Evolutionary conservation across 2,329 filamentous ascomycete species (phyloP).

Genomic region (Fusarium stilboides): DNA sequence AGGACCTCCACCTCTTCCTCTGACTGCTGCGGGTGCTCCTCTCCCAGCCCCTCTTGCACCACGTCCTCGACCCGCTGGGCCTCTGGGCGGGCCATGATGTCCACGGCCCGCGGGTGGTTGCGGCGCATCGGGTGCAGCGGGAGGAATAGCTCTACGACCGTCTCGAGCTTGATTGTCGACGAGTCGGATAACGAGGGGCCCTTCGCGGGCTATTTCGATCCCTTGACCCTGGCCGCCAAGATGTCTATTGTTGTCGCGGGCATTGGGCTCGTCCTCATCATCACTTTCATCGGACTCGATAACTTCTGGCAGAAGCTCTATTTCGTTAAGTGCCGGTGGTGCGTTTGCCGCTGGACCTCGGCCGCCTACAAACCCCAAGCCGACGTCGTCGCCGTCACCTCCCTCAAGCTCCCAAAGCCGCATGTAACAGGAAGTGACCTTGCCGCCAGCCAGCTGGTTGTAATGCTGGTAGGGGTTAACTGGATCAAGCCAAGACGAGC

Average conservation of each 20-base stretch:
- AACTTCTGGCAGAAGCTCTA: slow-evolving; percentile 45
- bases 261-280: slow-evolving; percentile 51
- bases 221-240: slow-evolving; percentile 51
- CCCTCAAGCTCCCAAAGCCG: slow-evolving; percentile 91
- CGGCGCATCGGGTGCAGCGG: slow-evolving; percentile 52
- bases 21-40: slow-evolving; percentile 28
- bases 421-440: slow-evolving; percentile 80
- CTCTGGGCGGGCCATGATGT: slow-evolving; percentile 43
- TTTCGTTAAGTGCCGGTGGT: slow-evolving; percentile 30
- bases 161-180: slow-evolving; percentile 57
- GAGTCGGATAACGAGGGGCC: slow-evolving; percentile 70
- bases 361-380: slow-evolving; percentile 61
- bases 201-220: slow-evolving; percentile 68
- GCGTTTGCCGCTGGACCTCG: slow-evolving; percentile 37
- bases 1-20: slow-evolving; percentile 49
- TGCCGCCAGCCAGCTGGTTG: slow-evolving; percentile 72
- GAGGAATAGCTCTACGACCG: slow-evolving; percentile 49
- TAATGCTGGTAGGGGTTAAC: slow-evolving; percentile 91
- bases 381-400: slow-evolving; percentile 77
- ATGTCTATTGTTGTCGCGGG: slow-evolving; percentile 45
- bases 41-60: slow-evolving; percentile 42
- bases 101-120: slow-evolving; percentile 49
- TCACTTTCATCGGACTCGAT: slow-evolving; percentile 55
- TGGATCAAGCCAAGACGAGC: slow-evolving; percentile 86
- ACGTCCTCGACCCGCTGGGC: slow-evolving; percentile 43